Base-by-base conservation (phyloP, 345 rosid species). In the Ceriops decandra region DNA sequence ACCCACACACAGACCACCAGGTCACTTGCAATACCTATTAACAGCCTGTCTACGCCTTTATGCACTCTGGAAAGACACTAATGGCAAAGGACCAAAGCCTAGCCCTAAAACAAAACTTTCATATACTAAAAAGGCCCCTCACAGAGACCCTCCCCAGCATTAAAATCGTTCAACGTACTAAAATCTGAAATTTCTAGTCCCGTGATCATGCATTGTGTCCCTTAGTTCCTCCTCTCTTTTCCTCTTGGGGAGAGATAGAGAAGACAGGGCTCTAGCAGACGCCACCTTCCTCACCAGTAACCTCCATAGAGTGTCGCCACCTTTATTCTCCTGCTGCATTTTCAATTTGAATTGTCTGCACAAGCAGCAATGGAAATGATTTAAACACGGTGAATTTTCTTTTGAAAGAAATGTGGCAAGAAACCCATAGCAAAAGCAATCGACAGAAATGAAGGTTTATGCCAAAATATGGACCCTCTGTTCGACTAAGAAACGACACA, bases 311-410 rank as follows among this genome's bases (percentile, higher is more conserved):
- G 70, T 72, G 49, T 84, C 90, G 61, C 76, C 90, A 1, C 63
- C 76, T 76, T 77, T 81, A 49, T 76, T 80, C 75, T 81, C 85
- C 33, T 69, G 79, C 15, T 76, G 81, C 68, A 36, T 76, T 80
- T 74, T 83, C 82, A 85, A 42, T 70, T 84, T 88, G 75, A 86
- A 90, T 76, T 86, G 93, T 81, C 98, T 93, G 86, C 26, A 79
- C 74, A n/a, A 6, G 51, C 42, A 49, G 27, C 52, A 65, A 20
- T 8, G 33, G 30, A 52, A 33, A 33, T 33, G 36, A 33, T 33
- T 33, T 7, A 33, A 33, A 9, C 36, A 33, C 36, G 0, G 36
- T 33, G 8, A 33, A 1, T 1, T 33, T 33, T 33, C 8, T 7
- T 33, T 33, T 1, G 36, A 7, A 33, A 33, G 36, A 33, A 33